phyloP scores from a whole-genome alignment of 2,329 filamentous ascomycete species.

The Apiospora marii region DNA sequence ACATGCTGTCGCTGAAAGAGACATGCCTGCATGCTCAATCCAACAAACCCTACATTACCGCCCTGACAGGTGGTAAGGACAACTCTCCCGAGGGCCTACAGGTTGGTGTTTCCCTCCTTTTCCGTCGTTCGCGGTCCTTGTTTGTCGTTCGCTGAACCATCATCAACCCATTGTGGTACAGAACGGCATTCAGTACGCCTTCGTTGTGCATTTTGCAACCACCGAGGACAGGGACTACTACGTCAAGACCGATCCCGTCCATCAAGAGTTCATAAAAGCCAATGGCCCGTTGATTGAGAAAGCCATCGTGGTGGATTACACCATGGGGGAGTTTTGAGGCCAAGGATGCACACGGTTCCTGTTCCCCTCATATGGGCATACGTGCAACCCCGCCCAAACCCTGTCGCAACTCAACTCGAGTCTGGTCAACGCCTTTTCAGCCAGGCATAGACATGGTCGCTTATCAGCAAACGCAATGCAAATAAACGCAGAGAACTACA shows the following conservation, averaged over 20 bases:
- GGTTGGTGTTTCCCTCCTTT: slow-evolving; percentile 42
- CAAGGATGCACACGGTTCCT: background rate
- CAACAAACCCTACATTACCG: slow-evolving; percentile 66
- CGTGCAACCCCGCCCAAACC: background rate
- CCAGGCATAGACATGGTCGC: background rate
- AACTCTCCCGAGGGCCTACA: slow-evolving; percentile 51
- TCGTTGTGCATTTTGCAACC: slow-evolving; percentile 50
- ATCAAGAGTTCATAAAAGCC: slow-evolving; percentile 47
- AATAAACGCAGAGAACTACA: background rate
- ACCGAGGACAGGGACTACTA: slow-evolving; percentile 52
- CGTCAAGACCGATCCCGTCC: slow-evolving; percentile 48
- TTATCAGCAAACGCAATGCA: background rate
- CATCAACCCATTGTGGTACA: slow-evolving; percentile 31
- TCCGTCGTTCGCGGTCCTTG: background rate
- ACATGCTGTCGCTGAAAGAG: slow-evolving; percentile 64
- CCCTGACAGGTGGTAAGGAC: slow-evolving; percentile 65
- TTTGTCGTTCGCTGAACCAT: background rate
- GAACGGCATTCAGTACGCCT: slow-evolving; percentile 52
- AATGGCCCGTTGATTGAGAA: slow-evolving; percentile 45
- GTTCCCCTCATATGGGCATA: background rate
- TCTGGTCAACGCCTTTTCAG: no score
- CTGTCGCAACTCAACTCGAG: background rate
- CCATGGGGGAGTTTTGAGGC: slow-evolving; percentile 6
- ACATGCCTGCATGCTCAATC: slow-evolving; percentile 67
- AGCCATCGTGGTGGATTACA: slow-evolving; percentile 49